phyloP scores from a whole-genome alignment of 495 filamentous ascomycete genomes.

The Chlorociboria aeruginascens region DNA sequence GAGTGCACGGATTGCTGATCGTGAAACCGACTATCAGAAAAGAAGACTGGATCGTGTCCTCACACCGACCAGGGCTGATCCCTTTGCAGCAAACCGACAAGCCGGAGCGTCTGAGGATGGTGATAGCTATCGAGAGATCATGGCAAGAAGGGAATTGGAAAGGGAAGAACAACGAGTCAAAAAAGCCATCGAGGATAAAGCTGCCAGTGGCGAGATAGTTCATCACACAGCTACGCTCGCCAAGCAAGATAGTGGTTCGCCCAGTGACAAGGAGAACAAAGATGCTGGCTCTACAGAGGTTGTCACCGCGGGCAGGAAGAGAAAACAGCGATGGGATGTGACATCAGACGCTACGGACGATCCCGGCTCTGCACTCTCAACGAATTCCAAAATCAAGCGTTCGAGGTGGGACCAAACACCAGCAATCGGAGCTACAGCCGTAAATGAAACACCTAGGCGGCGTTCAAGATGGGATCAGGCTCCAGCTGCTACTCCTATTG shows the following conservation, averaged over 20 bases:
- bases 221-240: conserved; percentile 64
- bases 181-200: conserved; percentile 67
- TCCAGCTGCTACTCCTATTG: conserved; percentile 72
- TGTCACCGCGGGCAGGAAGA: conserved; percentile 54
- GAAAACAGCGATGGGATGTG: conserved; percentile 92
- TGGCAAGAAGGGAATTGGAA: conserved; percentile 84
- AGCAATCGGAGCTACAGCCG: conserved; percentile 40
- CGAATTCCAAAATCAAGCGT: conserved; percentile 40
- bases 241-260: conserved; percentile 37
- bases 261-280: conserved; percentile 54
- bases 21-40: conserved; percentile 97
- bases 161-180: conserved; percentile 86
- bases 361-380: conserved; percentile 30
- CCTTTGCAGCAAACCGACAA: conserved; percentile 67
- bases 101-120: conserved; percentile 50
- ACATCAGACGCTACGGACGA: conserved; percentile 32
- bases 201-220: conserved; percentile 45
- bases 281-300: conserved; percentile 57
- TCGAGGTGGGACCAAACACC: conserved; percentile 90
- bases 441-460: conserved; percentile 47
- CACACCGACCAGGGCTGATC: conserved; percentile 79
- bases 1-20: conserved; percentile 75
- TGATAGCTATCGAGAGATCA: conserved; percentile 74
- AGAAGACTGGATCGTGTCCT: conserved; percentile 78
- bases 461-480: conserved; percentile 87